phyloP scores from a whole-genome alignment of 2,329 filamentous ascomycete species.

The Rachicladosporium sp. region DNA sequence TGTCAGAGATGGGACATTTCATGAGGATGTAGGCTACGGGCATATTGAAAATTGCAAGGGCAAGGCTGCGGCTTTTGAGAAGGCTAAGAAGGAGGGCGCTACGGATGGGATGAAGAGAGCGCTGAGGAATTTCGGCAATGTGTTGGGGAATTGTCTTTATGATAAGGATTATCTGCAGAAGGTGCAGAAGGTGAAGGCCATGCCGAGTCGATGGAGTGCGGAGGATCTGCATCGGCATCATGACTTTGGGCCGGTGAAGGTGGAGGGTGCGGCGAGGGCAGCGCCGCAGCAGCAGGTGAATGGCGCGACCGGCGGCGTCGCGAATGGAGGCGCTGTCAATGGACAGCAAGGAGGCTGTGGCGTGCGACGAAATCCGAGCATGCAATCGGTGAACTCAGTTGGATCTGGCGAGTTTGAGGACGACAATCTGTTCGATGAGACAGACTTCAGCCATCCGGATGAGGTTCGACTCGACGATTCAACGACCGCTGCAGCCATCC shows the following conservation, averaged over 20 bases:
- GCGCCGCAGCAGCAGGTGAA: constrained; percentile 14
- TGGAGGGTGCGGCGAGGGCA: constrained; percentile 28
- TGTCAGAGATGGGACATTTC: constrained; percentile 80
- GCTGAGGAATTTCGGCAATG: constrained; percentile 84
- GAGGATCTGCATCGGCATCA: constrained; percentile 70
- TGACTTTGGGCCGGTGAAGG: constrained; percentile 54
- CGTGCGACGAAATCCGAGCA: constrained; percentile 16
- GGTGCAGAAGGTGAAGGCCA: constrained; percentile 75
- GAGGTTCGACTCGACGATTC: constrained; percentile 50
- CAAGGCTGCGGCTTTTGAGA: constrained; percentile 93
- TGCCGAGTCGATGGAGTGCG: constrained; percentile 65
- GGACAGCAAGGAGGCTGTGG: constrained; percentile 1
- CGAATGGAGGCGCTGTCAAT: constrained; percentile 1
- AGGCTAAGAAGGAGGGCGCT: constrained; percentile 95
- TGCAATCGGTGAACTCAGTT: constrained; percentile 23
- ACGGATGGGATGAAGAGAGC: constrained; percentile 89
- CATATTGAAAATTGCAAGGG: constrained; percentile 93
- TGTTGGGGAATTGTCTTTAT: constrained; percentile 96
- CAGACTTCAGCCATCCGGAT: constrained; percentile 53
- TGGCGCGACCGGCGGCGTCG: constrained; percentile 11
- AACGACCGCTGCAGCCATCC: constrained; percentile 5
- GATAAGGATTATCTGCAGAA: constrained; percentile 87
- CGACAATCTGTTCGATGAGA: constrained; percentile 46
- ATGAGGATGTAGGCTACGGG: constrained; percentile 95
- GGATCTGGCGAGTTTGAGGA: constrained; percentile 38